These are phyloP conservation scores for Nitzschia sp. DNA, from an alignment of 108 stramenopile species.

Conservation along the genomic window DNA sequence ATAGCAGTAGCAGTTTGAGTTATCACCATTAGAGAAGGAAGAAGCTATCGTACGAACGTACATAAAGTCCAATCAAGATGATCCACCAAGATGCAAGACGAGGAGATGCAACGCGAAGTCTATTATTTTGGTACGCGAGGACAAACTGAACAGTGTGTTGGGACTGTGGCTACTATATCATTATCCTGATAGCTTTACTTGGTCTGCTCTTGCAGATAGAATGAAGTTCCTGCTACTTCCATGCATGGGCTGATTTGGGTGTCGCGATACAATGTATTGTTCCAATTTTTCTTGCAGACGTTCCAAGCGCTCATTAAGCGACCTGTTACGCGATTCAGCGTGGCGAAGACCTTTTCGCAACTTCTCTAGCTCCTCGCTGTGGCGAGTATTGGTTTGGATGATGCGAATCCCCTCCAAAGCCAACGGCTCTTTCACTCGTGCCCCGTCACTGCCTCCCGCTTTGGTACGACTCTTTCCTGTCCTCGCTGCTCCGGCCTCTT, in stretches of 20 bases:
- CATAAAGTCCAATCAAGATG: no score
- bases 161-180: no score
- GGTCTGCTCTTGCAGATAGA: slow-evolving; percentile 11
- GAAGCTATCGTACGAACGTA: no score
- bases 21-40: no score
- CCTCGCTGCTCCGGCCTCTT: background rate
- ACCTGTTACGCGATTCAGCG: slow-evolving; percentile 18
- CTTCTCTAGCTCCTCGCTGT: slow-evolving; percentile 20
- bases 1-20: no score
- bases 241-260: background rate
- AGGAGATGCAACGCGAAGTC: no score
- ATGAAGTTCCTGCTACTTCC: slow-evolving; percentile 8
- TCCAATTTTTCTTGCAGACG: slow-evolving; percentile 36
- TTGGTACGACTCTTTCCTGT: background rate
- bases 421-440: background rate
- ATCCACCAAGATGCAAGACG: no score
- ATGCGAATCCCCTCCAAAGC: slow-evolving; percentile 32
- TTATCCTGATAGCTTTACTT: slow-evolving; percentile 5
- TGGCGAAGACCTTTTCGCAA: slow-evolving; percentile 17
- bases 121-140: no score
- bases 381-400: background rate
- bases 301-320: slow-evolving; percentile 18
- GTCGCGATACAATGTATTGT: slow-evolving; percentile 16
- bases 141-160: no score
- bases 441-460: no score